These are phyloP conservation scores for Allium sativum DNA, from an alignment of 106 monocot genomes.

Conservation along the genomic window DNA sequence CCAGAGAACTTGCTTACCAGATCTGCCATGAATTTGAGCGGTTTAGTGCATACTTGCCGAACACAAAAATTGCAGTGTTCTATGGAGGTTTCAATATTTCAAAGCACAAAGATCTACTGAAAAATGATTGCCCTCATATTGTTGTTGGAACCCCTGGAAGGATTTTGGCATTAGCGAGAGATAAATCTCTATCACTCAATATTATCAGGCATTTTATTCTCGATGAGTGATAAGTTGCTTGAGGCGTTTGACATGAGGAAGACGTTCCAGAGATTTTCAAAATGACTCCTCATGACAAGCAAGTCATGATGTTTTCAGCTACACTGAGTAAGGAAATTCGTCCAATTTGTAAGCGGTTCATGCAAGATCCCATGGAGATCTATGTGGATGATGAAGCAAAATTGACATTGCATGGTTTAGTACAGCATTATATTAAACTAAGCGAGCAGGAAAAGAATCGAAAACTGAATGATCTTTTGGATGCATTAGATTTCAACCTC, in stretches of 20 bases:
- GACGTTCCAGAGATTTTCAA: neutral
- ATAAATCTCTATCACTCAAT: slow-evolving; percentile 80
- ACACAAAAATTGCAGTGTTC: slow-evolving; percentile 90
- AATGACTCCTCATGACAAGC: slow-evolving; percentile 97
- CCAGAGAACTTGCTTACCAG: slow-evolving; percentile 89
- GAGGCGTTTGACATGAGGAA: slow-evolving; percentile 38
- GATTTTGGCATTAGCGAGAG: slow-evolving; percentile 46
- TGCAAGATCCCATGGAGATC: slow-evolving; percentile 99
- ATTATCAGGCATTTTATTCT: slow-evolving; percentile 96
- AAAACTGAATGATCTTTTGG: slow-evolving; percentile 91
- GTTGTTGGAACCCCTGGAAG: slow-evolving; percentile 80
- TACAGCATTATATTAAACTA: slow-evolving; percentile 99
- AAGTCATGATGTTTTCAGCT: slow-evolving; percentile 99
- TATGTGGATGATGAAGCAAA: slow-evolving; percentile 99
- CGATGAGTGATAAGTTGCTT: slow-evolving; percentile 96
- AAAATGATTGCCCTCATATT: slow-evolving; percentile 97
- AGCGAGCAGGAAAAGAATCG: slow-evolving; percentile 90
- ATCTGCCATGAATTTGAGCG: slow-evolving; percentile 97
- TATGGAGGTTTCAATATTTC: slow-evolving; percentile 91
- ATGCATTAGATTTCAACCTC: slow-evolving; percentile 97
- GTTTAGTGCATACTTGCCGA: slow-evolving; percentile 81
- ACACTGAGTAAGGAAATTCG: slow-evolving; percentile 99
- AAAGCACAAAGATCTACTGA: slow-evolving; percentile 84
- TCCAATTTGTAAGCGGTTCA: slow-evolving; percentile 97
- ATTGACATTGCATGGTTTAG: slow-evolving; percentile 88